phyloP scores from a whole-genome alignment of 140 eudicot species.

The Erigeron philadelphicus region DNA sequence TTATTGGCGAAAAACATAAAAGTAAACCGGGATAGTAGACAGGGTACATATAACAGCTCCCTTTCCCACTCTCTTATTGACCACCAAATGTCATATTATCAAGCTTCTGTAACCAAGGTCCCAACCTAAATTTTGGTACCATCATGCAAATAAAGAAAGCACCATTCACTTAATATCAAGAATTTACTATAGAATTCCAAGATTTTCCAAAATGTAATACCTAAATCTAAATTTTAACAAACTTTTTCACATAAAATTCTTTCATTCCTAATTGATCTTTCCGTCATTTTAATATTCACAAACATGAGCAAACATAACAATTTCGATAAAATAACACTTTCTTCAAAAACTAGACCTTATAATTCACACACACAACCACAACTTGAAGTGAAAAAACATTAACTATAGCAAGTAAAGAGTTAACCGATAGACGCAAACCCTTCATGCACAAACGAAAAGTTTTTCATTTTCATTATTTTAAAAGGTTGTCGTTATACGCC shows the following conservation, averaged over 20 bases:
- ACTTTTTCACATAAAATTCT: conserved; percentile 3
- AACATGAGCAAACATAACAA: background rate
- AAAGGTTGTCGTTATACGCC: background rate
- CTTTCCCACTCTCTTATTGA: background rate
- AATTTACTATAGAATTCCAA: background rate
- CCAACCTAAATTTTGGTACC: background rate
- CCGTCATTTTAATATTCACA: conserved; percentile 1
- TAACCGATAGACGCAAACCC: background rate
- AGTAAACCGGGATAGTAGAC: background rate
- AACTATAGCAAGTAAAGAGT: background rate
- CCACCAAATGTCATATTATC: background rate
- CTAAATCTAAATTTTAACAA: background rate
- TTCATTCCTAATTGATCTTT: conserved; percentile 1
- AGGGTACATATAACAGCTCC: conserved; percentile 1
- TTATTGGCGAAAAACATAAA: background rate
- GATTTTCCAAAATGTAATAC: conserved; percentile 10
- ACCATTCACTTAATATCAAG: background rate
- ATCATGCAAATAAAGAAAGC: background rate
- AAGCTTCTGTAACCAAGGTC: conserved; percentile 4
- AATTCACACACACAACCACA: background rate
- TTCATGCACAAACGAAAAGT: background rate
- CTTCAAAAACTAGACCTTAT: background rate
- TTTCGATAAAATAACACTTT: background rate
- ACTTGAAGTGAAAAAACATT: background rate
- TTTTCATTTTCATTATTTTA: background rate